phyloP scores from a whole-genome alignment of 768 basidiomycete species.

The Collybiopsis confluens region DNA sequence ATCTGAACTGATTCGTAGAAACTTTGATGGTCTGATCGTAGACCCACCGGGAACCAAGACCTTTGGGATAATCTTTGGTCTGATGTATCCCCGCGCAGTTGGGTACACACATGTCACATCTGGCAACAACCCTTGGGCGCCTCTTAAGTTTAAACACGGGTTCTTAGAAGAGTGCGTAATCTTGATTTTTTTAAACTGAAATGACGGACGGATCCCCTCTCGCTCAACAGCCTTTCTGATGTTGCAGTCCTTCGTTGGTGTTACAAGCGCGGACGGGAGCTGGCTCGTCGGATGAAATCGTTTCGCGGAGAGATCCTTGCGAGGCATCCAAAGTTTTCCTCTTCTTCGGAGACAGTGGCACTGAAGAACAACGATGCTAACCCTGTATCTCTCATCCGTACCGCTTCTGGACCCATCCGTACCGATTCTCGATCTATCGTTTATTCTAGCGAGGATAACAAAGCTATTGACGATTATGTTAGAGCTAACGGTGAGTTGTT shows the following conservation, averaged over 20 bases:
- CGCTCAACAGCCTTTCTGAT: slow-evolving; percentile 12
- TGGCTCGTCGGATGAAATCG: slow-evolving; percentile 31
- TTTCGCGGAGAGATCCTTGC: slow-evolving; percentile 17
- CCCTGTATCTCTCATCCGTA: too few relatives aligned
- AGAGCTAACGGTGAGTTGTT: slow-evolving; percentile 13
- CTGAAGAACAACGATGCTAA: too few relatives aligned
- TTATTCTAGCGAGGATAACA: slow-evolving; percentile 22
- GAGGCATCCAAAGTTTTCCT: slow-evolving; percentile 16
- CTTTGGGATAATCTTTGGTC: neutral
- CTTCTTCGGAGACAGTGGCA: slow-evolving; percentile 8
- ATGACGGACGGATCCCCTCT: neutral
- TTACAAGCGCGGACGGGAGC: slow-evolving; percentile 23
- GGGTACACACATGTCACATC: neutral
- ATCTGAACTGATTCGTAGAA: too few relatives aligned
- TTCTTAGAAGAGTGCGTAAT: slow-evolving; percentile 2
- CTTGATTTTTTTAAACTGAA: too few relatives aligned
- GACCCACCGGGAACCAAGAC: too few relatives aligned
- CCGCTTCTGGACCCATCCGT: slow-evolving; percentile 13
- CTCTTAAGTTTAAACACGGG: neutral
- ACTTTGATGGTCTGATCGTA: too few relatives aligned
- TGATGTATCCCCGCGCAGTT: neutral
- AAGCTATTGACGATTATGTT: slow-evolving; percentile 17
- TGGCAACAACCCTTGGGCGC: neutral
- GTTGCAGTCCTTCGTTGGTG: slow-evolving; percentile 20
- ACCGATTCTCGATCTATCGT: slow-evolving; percentile 15